A percentile compares a stretch with the other conserved stretches of the same genome.
These are phyloP conservation scores for Backusella tarrabulga DNA, from an alignment of 192 early-diverging fungal genomes.

Conservation along the genomic window DNA sequence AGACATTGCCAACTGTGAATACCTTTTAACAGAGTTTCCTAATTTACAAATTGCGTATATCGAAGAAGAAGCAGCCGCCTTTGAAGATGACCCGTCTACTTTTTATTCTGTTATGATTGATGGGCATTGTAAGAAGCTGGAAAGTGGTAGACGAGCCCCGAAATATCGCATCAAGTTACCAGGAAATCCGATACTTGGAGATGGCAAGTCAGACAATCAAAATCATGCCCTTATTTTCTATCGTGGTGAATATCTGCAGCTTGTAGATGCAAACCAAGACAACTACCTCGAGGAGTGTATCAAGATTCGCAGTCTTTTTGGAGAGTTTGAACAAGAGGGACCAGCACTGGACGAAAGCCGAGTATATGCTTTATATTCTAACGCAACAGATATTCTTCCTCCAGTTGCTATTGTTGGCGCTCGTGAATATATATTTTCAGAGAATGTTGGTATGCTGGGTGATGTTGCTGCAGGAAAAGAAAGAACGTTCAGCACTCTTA, in stretches of 20 bases:
- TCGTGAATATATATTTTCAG: slow-evolving; percentile 71
- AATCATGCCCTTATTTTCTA: slow-evolving; percentile 71
- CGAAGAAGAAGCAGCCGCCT: slow-evolving; percentile 52
- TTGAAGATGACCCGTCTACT: slow-evolving; percentile 38
- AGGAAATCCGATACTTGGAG: slow-evolving; percentile 72
- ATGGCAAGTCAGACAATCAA: slow-evolving; percentile 79
- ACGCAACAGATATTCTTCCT: slow-evolving; percentile 32
- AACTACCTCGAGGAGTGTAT: slow-evolving; percentile 77
- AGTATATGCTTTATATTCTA: slow-evolving; percentile 54
- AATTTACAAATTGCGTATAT: slow-evolving; percentile 69
- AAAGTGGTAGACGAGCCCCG: slow-evolving; percentile 56
- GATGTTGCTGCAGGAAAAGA: slow-evolving; percentile 77
- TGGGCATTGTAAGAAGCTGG: slow-evolving; percentile 56
- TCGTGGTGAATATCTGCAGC: slow-evolving; percentile 74
- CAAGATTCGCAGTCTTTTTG: slow-evolving; percentile 72
- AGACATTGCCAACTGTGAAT: slow-evolving; percentile 62
- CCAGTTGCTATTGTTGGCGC: slow-evolving; percentile 76
- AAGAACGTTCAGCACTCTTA: slow-evolving; percentile 69
- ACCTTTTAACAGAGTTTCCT: slow-evolving; percentile 60
- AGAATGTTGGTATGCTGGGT: slow-evolving; percentile 67
- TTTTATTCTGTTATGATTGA: slow-evolving; percentile 60
- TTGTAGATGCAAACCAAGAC: slow-evolving; percentile 80
- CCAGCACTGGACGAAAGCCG: slow-evolving; percentile 30
- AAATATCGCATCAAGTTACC: slow-evolving; percentile 67
- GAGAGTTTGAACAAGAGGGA: slow-evolving; percentile 70